Evolutionary conservation across 2,329 filamentous ascomycete genomes (phyloP), one percentile per base, ranked within the genome.

Genomic region (Penicillium thymicola): DNA sequence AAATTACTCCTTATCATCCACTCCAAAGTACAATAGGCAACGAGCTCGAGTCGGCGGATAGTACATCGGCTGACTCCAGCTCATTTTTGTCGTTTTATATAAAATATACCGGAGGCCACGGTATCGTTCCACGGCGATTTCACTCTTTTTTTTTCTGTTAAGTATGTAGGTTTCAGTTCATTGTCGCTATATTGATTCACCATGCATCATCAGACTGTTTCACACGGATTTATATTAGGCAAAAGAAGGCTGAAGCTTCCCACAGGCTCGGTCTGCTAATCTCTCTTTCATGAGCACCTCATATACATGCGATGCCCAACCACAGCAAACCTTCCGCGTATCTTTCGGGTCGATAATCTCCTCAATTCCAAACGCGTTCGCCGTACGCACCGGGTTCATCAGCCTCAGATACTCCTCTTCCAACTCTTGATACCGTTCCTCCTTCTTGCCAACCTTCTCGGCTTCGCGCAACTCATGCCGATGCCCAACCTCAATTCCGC

Each of bases 331-430:
- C n/a, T 70, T 68, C 49, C 85, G 76, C 3, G 85, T 87, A 56
- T 79, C 75, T 32, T 81, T 82, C 5, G 84, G 85, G 70, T 87
- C 85, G 40, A 87, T 82, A 44, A 87, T 86, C 68, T 87, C 85
- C 69, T 87, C 84, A 0, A 87, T 76, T 0, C 82, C 82, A 69
- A 87, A 87, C 11, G 80, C 78, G 71, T 86, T 86, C 13, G 85
- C 85, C 4, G 84, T 86, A 16, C 85, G 73, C 1, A 87, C 82
- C 0, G 85, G 85, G 61, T 86, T 88, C 82, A 87, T 86, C 60
- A 87, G 65, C 23, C 84, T 74, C 36, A 77, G 71, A 67, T 87
- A 87, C 67, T 85, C 83, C 25, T 82, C 78, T 43, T 86, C 81
- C 32, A 88, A 61, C 64, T 85, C 81, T 40, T 76, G 74, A 60